These are phyloP conservation scores for Lasiodiplodia theobromae DNA, from an alignment of 2,329 filamentous ascomycete species.

Conservation along the genomic window DNA sequence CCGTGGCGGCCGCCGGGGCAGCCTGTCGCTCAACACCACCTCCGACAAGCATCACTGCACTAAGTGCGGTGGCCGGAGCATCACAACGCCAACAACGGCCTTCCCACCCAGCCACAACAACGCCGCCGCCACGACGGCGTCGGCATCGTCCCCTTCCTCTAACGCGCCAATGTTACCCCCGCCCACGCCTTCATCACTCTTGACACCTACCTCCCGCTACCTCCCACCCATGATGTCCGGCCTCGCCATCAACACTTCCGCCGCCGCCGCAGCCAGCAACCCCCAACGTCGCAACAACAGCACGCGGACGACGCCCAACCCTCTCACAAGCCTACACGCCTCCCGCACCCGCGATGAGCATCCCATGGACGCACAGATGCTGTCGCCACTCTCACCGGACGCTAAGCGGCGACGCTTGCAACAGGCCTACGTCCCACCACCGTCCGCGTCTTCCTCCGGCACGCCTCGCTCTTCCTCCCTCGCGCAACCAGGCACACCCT, in stretches of 20 bases:
- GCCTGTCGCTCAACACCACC: conserved; percentile 38
- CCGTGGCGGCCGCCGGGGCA: conserved; percentile 54
- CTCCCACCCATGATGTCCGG: conserved; percentile 48
- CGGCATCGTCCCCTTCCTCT: conserved; percentile 25
- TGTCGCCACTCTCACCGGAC: conserved; percentile 41
- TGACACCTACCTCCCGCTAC: conserved; percentile 44
- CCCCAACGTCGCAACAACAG: conserved; percentile 9
- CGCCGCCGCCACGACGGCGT: conserved; percentile 61
- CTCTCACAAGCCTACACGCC: conserved; percentile 39
- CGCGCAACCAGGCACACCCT: conserved; percentile 60
- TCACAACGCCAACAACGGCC: conserved; percentile 68
- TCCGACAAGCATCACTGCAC: conserved; percentile 63
- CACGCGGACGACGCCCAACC: conserved; percentile 2
- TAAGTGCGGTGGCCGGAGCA: conserved; percentile 74
- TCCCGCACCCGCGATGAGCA: conserved; percentile 25
- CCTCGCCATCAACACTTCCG: conserved; percentile 47
- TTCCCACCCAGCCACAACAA: conserved; percentile 48
- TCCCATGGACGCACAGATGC: conserved; percentile 5
- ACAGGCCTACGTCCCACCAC: conserved; percentile 39
- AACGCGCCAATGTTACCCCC: conserved; percentile 46
- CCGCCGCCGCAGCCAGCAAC: neutral
- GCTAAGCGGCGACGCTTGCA: conserved; percentile 46
- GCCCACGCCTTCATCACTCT: conserved; percentile 43
- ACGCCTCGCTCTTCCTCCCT: conserved; percentile 59
- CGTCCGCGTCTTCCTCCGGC: conserved; percentile 61